These are phyloP conservation scores for Talaromyces borbonicus DNA, from an alignment of 495 filamentous ascomycete genomes.

Conservation along the genomic window DNA sequence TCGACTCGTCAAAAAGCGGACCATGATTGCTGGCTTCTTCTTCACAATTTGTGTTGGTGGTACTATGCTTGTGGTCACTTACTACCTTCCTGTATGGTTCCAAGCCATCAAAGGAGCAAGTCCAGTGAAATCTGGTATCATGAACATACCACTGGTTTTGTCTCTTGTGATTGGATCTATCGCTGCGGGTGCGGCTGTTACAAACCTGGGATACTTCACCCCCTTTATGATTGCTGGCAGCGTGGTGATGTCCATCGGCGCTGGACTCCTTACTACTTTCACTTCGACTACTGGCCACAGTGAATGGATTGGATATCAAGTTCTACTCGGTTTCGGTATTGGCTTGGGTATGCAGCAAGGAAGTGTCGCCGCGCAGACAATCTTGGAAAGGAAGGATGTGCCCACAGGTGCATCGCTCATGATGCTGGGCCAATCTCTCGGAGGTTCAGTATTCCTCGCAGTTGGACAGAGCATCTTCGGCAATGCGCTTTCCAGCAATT, in stretches of 20 bases:
- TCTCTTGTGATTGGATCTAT: slow-evolving; percentile 6
- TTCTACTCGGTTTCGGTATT: slow-evolving; percentile 50
- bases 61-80: slow-evolving; percentile 16
- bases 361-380: slow-evolving; percentile 53
- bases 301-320: slow-evolving; percentile 26
- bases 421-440: slow-evolving; percentile 50
- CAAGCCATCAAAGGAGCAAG: slow-evolving; percentile 22
- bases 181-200: slow-evolving; percentile 9
- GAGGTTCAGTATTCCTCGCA: slow-evolving; percentile 53
- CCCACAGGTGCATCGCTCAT: slow-evolving; percentile 53
- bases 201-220: slow-evolving; percentile 17
- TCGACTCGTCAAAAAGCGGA: slow-evolving; percentile 24
- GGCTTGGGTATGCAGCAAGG: slow-evolving; percentile 54
- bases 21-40: slow-evolving; percentile 10
- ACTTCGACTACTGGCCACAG: slow-evolving; percentile 27
- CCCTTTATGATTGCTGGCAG: slow-evolving; percentile 25
- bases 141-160: slow-evolving; percentile 18
- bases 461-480: slow-evolving; percentile 50
- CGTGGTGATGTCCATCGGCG: slow-evolving; percentile 19
- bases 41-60: slow-evolving; percentile 10
- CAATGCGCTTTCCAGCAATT: slow-evolving; percentile 28
- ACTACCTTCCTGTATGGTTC: slow-evolving; percentile 27
- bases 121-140: slow-evolving; percentile 21
- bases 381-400: slow-evolving; percentile 46
- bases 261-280: slow-evolving; percentile 40